Evolutionary conservation across 2,329 filamentous ascomycete species (phyloP).

Genomic region (Aspergillus bombycis): DNA sequence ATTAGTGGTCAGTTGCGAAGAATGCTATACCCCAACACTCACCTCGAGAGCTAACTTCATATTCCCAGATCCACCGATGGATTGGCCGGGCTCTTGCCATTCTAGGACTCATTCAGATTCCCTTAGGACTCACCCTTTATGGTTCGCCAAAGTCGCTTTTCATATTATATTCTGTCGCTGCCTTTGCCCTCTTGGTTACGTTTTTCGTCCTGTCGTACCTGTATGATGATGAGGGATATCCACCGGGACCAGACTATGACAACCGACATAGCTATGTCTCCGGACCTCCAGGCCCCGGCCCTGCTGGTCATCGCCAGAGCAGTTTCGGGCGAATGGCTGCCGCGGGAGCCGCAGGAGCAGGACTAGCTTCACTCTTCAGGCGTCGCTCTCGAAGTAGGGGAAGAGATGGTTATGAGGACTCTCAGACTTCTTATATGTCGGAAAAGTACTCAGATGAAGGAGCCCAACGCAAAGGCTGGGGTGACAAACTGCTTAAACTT

Average conservation of each 20-base stretch:
- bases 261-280: conserved; percentile 61
- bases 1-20: conserved; percentile 53
- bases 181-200: conserved; percentile 68
- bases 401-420: conserved; percentile 47
- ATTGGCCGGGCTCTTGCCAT: conserved; percentile 76
- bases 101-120: conserved; percentile 82
- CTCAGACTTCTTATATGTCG: conserved; percentile 59
- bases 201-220: conserved; percentile 83
- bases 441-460: conserved; percentile 66
- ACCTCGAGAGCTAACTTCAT: neutral
- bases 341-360: conserved; percentile 61
- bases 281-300: conserved; percentile 50
- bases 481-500: conserved; percentile 62
- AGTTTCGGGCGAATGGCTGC: conserved; percentile 54
- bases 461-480: conserved; percentile 57
- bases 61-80: conserved; percentile 82
- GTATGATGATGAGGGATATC: conserved; percentile 55
- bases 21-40: neutral
- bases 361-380: conserved; percentile 56
- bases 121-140: conserved; percentile 86
- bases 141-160: conserved; percentile 86
- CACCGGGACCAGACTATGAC: conserved; percentile 58
- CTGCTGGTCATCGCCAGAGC: conserved; percentile 49
- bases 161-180: conserved; percentile 81
- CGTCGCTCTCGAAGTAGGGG: conserved; percentile 47